Conservation (phyloP, 192 early-diverging fungal genomes). For the Spizellomyces sp. region DNA sequence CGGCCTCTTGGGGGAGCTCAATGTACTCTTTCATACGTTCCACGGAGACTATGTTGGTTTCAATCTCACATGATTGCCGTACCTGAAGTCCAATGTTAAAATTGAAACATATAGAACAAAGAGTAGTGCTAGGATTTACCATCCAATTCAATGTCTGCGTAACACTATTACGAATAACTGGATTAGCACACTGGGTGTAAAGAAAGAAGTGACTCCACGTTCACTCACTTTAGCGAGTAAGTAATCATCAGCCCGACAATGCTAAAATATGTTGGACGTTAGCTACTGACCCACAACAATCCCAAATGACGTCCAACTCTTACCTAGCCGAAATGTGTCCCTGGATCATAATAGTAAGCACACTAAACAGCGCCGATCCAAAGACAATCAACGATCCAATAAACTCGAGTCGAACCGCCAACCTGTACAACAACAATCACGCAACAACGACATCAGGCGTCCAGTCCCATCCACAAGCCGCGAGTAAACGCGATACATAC, state of each 20-base stretch:
- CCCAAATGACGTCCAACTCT: conserved; percentile 12
- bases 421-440: too few relatives aligned
- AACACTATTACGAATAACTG: conserved; percentile 47
- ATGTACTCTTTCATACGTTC: conserved; percentile 84
- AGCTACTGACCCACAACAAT: conserved; percentile 9
- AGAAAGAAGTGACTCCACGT: not conserved
- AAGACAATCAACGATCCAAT: conserved; percentile 81
- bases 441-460: not conserved
- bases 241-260: conserved; percentile 67
- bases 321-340: conserved; percentile 37
- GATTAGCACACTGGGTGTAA: not conserved
- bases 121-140: conserved; percentile 12
- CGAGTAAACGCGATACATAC: conserved; percentile 6
- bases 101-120: too few relatives aligned
- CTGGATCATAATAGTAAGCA: conserved; percentile 60
- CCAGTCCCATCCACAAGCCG: not conserved
- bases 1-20: conserved; percentile 77
- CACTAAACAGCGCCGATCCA: conserved; percentile 72
- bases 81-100: conserved; percentile 25
- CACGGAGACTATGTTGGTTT: conserved; percentile 68
- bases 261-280: conserved; percentile 3
- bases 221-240: conserved; percentile 43
- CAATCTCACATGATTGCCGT: conserved; percentile 83
- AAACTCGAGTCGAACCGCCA: conserved; percentile 73
- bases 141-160: conserved; percentile 88